Evolutionary conservation across 2,329 filamentous ascomycete genomes (phyloP).

Genomic region (Fusarium secorum): DNA sequence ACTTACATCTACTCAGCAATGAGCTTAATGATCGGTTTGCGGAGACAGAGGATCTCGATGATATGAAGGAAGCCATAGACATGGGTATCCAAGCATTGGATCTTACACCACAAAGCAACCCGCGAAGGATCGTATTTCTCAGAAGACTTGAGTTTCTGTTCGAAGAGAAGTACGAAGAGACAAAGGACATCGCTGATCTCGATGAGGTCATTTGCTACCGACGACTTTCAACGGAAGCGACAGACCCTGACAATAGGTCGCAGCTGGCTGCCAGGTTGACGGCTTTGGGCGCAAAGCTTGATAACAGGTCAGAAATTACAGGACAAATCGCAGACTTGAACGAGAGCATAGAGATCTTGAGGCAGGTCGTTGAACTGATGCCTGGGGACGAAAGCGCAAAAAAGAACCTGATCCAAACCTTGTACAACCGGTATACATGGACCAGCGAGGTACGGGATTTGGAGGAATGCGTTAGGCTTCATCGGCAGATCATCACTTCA

Average conservation of each 20-base stretch:
- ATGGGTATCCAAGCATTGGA: background rate
- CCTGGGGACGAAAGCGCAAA: background rate
- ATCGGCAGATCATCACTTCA: background rate
- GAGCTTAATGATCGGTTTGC: background rate
- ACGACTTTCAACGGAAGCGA: background rate
- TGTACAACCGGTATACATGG: background rate
- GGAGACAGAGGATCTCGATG: background rate
- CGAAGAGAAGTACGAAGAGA: background rate
- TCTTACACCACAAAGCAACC: background rate
- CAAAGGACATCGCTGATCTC: background rate
- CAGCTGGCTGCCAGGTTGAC: accelerated
- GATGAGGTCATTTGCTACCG: background rate
- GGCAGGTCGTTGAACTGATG: accelerated
- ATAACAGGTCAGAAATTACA: accelerated
- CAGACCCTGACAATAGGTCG: accelerated
- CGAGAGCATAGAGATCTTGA: background rate
- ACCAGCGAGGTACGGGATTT: background rate
- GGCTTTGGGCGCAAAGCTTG: background rate
- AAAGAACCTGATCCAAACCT: background rate
- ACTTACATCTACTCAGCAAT: background rate
- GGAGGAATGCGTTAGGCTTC: background rate
- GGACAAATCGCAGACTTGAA: background rate
- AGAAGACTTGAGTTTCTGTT: background rate
- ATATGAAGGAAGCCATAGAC: background rate
- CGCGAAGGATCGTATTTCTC: background rate